These are phyloP conservation scores for Ophiocordyceps sinensis DNA, from an alignment of 2,329 filamentous ascomycete genomes.

Conservation along the genomic window DNA sequence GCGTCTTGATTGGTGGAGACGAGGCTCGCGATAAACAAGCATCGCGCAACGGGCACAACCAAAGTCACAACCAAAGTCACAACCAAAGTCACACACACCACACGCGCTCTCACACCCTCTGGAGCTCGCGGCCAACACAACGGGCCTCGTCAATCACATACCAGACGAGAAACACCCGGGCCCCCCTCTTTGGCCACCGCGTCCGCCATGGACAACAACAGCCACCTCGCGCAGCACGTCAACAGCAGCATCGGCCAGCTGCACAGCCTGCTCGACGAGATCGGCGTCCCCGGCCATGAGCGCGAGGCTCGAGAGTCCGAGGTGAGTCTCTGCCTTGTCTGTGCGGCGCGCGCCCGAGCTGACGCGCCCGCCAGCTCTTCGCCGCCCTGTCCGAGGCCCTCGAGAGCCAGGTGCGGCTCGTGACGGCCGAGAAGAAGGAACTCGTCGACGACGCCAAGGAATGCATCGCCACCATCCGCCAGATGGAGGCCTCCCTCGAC, in stretches of 20 bases:
- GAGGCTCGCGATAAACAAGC: no score
- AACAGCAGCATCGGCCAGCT: conserved; percentile 86
- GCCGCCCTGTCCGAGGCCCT: conserved; percentile 81
- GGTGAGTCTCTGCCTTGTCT: conserved; percentile 29
- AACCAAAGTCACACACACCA: no score
- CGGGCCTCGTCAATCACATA: no score
- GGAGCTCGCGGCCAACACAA: no score
- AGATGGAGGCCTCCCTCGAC: conserved; percentile 86
- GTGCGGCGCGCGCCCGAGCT: neutral
- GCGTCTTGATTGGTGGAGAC: no score
- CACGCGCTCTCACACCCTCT: no score
- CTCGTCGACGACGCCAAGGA: conserved; percentile 81
- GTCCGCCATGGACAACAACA: conserved; percentile 44
- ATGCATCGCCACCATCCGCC: conserved; percentile 72
- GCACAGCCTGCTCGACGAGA: conserved; percentile 92
- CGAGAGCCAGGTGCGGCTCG: conserved; percentile 74
- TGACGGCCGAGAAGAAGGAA: conserved; percentile 77
- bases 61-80: no score
- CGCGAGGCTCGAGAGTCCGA: conserved; percentile 80
- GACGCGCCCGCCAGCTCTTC: conserved; percentile 61
- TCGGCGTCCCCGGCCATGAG: conserved; percentile 87
- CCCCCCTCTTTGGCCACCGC: no score
- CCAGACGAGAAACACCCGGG: neutral
- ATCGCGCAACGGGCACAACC: no score
- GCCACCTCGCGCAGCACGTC: conserved; percentile 88